Conservation (phyloP, 2,329 filamentous ascomycete species). For the Berkeleyomyces rouxiae region DNA sequence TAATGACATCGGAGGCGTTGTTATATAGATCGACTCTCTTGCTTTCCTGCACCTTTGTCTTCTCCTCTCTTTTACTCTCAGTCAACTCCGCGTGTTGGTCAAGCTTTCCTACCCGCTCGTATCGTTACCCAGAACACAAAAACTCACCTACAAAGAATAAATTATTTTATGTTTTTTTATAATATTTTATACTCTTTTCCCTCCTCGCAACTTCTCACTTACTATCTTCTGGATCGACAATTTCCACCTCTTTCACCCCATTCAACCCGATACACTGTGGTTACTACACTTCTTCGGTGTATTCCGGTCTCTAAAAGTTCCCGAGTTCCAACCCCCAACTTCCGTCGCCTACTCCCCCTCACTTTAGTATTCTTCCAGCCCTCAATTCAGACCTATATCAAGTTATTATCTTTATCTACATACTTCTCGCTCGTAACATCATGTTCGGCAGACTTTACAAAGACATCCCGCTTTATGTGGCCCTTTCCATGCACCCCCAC, state of each 20-base stretch:
- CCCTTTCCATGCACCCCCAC: slow-evolving; percentile 12
- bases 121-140: neutral
- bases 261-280: neutral
- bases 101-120: neutral
- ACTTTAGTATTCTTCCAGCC: neutral
- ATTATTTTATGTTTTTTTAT: neutral
- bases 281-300: neutral
- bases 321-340: neutral
- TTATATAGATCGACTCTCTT: neutral
- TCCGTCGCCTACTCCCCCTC: neutral
- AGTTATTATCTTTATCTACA: neutral
- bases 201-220: no score
- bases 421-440: neutral
- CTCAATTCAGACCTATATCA: neutral
- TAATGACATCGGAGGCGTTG: no score
- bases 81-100: neutral
- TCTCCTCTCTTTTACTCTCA: neutral
- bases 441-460: slow-evolving; percentile 2
- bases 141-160: neutral
- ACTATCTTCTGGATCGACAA: neutral
- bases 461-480: slow-evolving; percentile 11
- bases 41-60: neutral
- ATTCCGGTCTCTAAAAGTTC: neutral
- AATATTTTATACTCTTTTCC: neutral
- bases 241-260: neutral